These are phyloP conservation scores for Diaporthe destruens DNA, from an alignment of 2,329 filamentous ascomycete genomes.

Conservation along the genomic window DNA sequence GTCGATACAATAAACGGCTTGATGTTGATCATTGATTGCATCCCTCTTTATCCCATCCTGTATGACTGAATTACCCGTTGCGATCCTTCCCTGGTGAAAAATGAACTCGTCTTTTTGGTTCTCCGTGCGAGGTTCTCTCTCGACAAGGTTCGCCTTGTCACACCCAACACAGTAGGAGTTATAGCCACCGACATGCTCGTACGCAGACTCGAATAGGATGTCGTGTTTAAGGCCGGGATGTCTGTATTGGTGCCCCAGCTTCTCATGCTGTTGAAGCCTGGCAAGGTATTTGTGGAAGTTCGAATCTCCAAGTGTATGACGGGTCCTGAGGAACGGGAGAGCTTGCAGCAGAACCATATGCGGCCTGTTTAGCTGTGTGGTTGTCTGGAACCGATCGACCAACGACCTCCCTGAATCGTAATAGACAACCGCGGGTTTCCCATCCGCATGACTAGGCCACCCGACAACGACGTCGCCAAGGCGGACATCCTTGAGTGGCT, in stretches of 20 bases:
- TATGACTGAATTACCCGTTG: constrained; percentile 53
- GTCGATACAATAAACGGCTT: constrained; percentile 46
- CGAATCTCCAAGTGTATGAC: constrained; percentile 2
- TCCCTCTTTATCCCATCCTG: constrained; percentile 52
- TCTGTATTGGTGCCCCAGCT: not conserved
- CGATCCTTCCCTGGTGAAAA: constrained; percentile 47
- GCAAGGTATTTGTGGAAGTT: not conserved
- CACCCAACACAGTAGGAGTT: not conserved
- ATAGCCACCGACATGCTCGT: not conserved
- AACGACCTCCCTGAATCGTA: constrained; percentile 45
- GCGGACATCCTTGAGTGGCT: constrained; percentile 34
- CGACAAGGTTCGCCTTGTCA: not conserved
- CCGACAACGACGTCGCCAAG: constrained; percentile 40
- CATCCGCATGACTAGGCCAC: constrained; percentile 41
- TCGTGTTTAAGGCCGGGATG: constrained; percentile 17
- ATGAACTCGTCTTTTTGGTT: not conserved
- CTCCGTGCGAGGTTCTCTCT: not conserved
- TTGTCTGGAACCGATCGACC: not conserved
- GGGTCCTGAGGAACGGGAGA: constrained; percentile 9
- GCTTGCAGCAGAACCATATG: constrained; percentile 15
- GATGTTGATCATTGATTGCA: constrained; percentile 42
- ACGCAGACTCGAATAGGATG: not conserved
- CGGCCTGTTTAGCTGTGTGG: not conserved
- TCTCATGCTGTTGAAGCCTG: not conserved
- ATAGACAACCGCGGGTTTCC: constrained; percentile 45